phyloP scores from a whole-genome alignment of 495 filamentous ascomycete species.

The Podospora sp. region DNA sequence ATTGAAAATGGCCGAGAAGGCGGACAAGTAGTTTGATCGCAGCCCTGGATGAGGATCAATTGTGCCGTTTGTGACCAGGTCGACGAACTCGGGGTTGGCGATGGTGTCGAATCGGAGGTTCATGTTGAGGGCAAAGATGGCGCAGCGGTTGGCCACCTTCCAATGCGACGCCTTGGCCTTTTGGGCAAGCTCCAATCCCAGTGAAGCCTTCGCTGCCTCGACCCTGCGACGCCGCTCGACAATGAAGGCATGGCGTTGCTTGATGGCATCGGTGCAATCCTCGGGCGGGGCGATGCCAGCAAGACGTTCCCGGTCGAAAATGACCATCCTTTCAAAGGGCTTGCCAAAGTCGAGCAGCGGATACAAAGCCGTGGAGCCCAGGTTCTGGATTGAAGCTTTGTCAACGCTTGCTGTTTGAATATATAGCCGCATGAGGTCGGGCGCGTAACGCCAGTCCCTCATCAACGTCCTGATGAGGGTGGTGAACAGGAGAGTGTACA shows the following conservation, averaged over 20 bases:
- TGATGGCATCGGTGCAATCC: constrained; percentile 64
- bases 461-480: constrained; percentile 85
- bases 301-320: constrained; percentile 74
- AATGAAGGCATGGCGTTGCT: constrained; percentile 68
- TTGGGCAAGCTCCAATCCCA: constrained; percentile 80
- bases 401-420: constrained; percentile 88
- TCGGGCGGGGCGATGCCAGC: constrained; percentile 73
- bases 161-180: constrained; percentile 81
- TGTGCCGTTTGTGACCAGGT: constrained; percentile 80
- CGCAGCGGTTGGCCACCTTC: constrained; percentile 90
- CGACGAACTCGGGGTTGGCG: constrained; percentile 75
- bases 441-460: constrained; percentile 90
- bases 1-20: constrained; percentile 77
- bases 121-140: constrained; percentile 84
- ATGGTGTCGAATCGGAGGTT: constrained; percentile 88
- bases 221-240: constrained; percentile 71
- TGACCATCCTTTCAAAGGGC: constrained; percentile 79
- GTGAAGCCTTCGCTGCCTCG: constrained; percentile 76
- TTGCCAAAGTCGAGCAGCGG: constrained; percentile 90
- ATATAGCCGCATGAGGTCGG: constrained; percentile 80
- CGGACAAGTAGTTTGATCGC: constrained; percentile 75
- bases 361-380: constrained; percentile 78
- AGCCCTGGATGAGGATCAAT: constrained; percentile 90
- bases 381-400: constrained; percentile 89
- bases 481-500: constrained; percentile 87